Evolutionary conservation across 306 rosid species (phyloP), one percentile per base, ranked within the genome.

Genomic region (Canavalia ensiformis): DNA sequence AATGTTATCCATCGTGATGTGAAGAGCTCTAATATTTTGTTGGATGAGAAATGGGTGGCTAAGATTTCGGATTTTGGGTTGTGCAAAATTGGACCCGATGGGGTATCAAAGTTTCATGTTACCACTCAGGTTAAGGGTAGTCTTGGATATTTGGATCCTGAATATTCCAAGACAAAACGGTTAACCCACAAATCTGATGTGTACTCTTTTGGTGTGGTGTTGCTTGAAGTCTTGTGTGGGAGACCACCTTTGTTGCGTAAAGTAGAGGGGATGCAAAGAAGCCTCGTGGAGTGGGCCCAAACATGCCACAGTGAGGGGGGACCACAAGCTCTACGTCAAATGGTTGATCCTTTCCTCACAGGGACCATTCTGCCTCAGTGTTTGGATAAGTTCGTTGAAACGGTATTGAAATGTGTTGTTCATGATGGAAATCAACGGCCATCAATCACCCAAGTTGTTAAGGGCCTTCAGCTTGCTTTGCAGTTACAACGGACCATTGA

Each of bases 1-100:
- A 73, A 46, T 0, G 77, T 90, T 56, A 90, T 90, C 8, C 94
- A 88, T 31, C 90, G 90, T 5, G 93, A 90, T 7, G 85, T 90
- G 4, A 90, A 86, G 69, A 68, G 85, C 1, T 74, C 85, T 0
- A 87, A 87, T 1, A 87, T 90, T 3, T 31, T 89, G 3, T 45
- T 87, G 35, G 89, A 89, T 5, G 88, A 85, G 8, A 80, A 84
- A 6, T 64, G 49, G 49, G 70, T 37, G 9, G 87, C 90, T 0
- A 90, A 90, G 66, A 88, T 86, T 34, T 88, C 86, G 0, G 90
- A 88, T 39, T 90, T 90, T 1, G 91, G 94, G 0, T 8, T 74
- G 34, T 41, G 39, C 4, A 5, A 62, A 56, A 25, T 74, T 5
- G 77, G 77, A 7, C 64, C 77, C 4, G 50, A 42, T 4, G 51